phyloP scores from a whole-genome alignment of 768 basidiomycete species.

The Asterophora lycoperdoides region DNA sequence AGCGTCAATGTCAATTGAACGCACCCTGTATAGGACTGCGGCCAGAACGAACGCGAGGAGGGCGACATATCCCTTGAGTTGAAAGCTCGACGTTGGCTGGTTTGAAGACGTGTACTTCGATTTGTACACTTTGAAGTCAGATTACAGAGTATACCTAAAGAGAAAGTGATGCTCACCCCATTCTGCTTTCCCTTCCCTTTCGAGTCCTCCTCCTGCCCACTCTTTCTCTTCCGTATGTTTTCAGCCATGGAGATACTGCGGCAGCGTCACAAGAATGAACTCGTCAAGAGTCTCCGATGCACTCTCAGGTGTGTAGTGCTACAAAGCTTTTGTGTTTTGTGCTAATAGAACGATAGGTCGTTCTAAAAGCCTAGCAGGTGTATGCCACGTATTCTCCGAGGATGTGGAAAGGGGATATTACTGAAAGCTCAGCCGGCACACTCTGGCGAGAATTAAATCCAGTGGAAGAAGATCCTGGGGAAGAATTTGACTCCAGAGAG shows the following conservation, averaged over 20 bases:
- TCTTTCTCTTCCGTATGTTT: constrained; percentile 11
- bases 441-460: not conserved
- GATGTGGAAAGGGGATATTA: constrained; percentile 5
- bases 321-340: no score
- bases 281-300: not conserved
- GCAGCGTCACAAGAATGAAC: not conserved
- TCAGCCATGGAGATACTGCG: constrained; percentile 3
- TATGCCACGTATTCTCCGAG: constrained; percentile 13
- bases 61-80: constrained; percentile 5
- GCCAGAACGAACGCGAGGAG: constrained; percentile 7
- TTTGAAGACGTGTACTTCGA: not conserved
- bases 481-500: no score
- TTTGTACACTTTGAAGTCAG: not conserved
- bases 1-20: not conserved
- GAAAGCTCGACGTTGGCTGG: not conserved
- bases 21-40: constrained; percentile 13
- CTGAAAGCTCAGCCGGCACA: not conserved
- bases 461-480: no score
- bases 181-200: not conserved
- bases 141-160: not conserved
- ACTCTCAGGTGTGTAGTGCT: not conserved
- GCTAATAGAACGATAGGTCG: no score
- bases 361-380: not conserved
- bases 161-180: not conserved
- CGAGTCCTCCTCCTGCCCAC: constrained; percentile 2